phyloP scores from a whole-genome alignment of 345 rosid genomes.

The Citrus australasica region DNA sequence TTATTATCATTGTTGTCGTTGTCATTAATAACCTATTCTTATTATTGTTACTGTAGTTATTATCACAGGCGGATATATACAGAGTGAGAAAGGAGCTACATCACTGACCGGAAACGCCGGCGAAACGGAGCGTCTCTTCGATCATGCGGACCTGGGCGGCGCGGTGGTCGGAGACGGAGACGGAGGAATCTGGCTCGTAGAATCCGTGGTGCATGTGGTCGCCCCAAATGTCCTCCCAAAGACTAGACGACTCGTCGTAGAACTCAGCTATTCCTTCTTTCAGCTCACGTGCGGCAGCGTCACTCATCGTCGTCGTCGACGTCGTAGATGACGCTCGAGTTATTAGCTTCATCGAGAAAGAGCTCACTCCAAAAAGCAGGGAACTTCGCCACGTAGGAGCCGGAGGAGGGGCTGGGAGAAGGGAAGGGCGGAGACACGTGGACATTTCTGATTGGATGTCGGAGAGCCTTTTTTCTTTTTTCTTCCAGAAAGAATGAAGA shows the following conservation, averaged over 20 bases:
- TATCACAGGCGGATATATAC: neutral
- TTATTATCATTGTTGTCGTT: neutral
- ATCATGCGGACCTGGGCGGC: constrained; percentile 88
- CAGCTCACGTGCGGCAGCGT: constrained; percentile 11
- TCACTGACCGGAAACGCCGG: constrained; percentile 50
- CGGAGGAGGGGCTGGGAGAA: neutral
- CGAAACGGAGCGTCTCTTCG: constrained; percentile 75
- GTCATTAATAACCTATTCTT: neutral
- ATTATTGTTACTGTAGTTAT: neutral
- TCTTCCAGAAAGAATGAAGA: neutral
- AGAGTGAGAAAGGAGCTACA: neutral
- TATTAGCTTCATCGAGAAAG: neutral
- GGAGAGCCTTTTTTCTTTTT: neutral
- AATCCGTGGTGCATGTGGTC: constrained; percentile 98
- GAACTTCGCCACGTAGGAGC: neutral
- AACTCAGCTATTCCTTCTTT: constrained; percentile 74
- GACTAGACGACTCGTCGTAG: constrained; percentile 79
- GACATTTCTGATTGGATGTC: neutral
- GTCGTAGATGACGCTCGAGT: constrained; percentile 18
- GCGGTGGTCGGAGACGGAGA: constrained; percentile 49
- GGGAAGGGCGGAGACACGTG: neutral
- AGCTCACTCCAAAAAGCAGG: neutral
- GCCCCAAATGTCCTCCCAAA: constrained; percentile 94
- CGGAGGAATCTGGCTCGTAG: constrained; percentile 45
- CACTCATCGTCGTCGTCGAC: constrained; percentile 6